Evolutionary conservation across 2,329 filamentous ascomycete species (phyloP).

Genomic region (Fusarium fujikuroi): DNA sequence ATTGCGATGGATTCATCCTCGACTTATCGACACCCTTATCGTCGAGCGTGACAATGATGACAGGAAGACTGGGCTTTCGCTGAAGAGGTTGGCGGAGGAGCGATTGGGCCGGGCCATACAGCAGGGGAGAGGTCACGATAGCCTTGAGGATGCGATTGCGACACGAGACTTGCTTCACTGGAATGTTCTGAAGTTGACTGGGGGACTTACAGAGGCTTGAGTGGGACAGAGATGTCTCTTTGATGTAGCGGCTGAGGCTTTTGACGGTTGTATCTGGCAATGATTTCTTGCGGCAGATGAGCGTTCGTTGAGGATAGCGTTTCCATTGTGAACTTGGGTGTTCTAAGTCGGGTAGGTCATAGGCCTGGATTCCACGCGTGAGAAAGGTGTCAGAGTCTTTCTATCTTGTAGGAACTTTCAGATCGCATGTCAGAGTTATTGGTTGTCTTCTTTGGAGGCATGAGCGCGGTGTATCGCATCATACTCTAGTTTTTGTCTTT

Average conservation of each 20-base stretch:
- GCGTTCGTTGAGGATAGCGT: too few relatives aligned
- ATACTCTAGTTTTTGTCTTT: too few relatives aligned
- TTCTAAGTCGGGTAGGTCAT: neutral
- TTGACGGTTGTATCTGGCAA: rapidly evolving
- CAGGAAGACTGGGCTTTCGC: neutral
- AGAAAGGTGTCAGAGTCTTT: neutral
- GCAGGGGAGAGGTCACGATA: slow-evolving; percentile 13
- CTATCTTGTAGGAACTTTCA: too few relatives aligned
- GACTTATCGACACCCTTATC: slow-evolving; percentile 19
- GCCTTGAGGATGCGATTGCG: slow-evolving; percentile 26
- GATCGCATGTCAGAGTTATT: neutral
- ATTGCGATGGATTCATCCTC: slow-evolving; percentile 23
- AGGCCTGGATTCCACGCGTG: neutral
- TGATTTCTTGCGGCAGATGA: too few relatives aligned
- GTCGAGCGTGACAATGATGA: neutral
- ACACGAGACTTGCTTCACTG: slow-evolving; percentile 24
- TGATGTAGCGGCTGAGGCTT: too few relatives aligned
- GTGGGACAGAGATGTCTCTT: rapidly evolving
- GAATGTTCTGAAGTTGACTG: neutral
- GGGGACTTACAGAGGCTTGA: neutral
- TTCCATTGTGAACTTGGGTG: neutral
- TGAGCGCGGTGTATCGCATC: too few relatives aligned
- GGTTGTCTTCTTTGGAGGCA: neutral
- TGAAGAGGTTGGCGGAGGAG: slow-evolving; percentile 17
- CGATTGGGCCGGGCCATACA: slow-evolving; percentile 1